phyloP scores from a whole-genome alignment of 768 basidiomycete species.

The Rhizopogon roseolus region DNA sequence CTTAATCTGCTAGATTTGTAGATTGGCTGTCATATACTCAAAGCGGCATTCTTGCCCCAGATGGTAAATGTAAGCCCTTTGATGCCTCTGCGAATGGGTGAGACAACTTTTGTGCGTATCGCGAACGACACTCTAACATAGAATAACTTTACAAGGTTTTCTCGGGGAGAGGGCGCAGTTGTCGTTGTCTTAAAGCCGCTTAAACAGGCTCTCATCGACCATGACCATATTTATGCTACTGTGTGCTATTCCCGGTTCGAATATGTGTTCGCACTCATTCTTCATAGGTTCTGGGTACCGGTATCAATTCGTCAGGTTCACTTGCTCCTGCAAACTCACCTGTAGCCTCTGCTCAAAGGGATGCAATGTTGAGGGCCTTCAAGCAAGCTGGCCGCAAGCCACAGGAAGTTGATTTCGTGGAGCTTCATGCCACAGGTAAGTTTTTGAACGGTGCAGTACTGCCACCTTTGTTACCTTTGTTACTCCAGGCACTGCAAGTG shows the following conservation, averaged over 20 bases:
- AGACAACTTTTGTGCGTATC: slow-evolving; percentile 2
- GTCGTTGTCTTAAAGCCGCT: slow-evolving; percentile 37
- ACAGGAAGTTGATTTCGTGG: slow-evolving; percentile 42
- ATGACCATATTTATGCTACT: slow-evolving; percentile 37
- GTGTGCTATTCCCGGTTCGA: slow-evolving; percentile 15
- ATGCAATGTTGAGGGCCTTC: slow-evolving; percentile 35
- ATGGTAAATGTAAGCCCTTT: slow-evolving; percentile 41
- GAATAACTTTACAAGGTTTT: slow-evolving; percentile 27
- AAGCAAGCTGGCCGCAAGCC: slow-evolving; percentile 24
- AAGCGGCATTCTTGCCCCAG: slow-evolving; percentile 29
- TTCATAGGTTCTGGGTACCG: slow-evolving; percentile 35
- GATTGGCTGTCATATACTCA: slow-evolving; percentile 36
- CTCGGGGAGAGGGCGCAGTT: slow-evolving; percentile 33
- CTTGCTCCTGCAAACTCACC: slow-evolving; percentile 34
- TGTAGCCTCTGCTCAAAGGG: slow-evolving; percentile 31
- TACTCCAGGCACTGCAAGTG: slow-evolving; percentile 33
- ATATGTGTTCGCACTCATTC: not conserved
- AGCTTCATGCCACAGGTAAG: slow-evolving; percentile 45
- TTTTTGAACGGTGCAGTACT: not conserved
- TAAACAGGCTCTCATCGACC: slow-evolving; percentile 31
- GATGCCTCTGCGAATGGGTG: slow-evolving; percentile 40
- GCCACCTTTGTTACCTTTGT: not conserved
- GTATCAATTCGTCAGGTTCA: slow-evolving; percentile 32
- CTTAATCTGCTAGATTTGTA: slow-evolving; percentile 19
- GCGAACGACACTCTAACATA: not conserved